These are phyloP conservation scores for Isoetes engelmannii DNA, from an alignment of 83 land plant species.

Conservation along the genomic window DNA sequence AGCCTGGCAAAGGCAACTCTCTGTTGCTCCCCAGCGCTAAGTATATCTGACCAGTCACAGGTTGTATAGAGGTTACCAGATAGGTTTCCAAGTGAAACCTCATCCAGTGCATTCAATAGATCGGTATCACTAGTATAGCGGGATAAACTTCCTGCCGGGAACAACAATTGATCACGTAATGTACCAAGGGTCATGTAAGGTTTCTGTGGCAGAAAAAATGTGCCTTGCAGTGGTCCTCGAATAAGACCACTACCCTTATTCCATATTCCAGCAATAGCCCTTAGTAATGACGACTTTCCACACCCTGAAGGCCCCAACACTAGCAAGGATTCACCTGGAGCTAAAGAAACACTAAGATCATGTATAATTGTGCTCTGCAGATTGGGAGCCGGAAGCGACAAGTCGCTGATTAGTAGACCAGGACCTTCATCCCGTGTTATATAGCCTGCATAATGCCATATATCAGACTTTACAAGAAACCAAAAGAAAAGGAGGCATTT, in stretches of 20 bases:
- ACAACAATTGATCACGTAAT: conserved; percentile 41
- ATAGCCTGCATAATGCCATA: conserved; percentile 19
- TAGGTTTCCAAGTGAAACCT: conserved; percentile 30
- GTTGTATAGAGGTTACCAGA: conserved; percentile 26
- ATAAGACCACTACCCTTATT: conserved; percentile 33
- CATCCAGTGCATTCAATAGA: conserved; percentile 23
- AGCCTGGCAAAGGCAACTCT: conserved; percentile 42
- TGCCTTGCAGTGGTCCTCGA: conserved; percentile 26
- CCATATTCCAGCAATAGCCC: conserved; percentile 47
- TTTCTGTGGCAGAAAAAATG: conserved; percentile 43
- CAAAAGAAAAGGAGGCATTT: not conserved
- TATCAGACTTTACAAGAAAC: conserved; percentile 2
- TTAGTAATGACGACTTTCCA: conserved; percentile 41
- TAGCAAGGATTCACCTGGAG: conserved; percentile 37
- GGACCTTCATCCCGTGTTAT: conserved; percentile 33
- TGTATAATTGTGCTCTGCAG: conserved; percentile 21
- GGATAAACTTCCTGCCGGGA: conserved; percentile 22
- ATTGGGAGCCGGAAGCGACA: conserved; percentile 35
- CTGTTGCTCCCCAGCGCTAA: conserved; percentile 45
- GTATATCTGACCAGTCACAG: conserved; percentile 36
- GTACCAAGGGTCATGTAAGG: conserved; percentile 46
- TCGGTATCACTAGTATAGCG: conserved; percentile 11
- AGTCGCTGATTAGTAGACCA: conserved; percentile 29
- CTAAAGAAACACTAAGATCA: conserved; percentile 26
- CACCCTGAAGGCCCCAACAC: conserved; percentile 50